These are phyloP conservation scores for Leishmania mexicana DNA, from an alignment of 208 protist genomes.

Conservation along the genomic window DNA sequence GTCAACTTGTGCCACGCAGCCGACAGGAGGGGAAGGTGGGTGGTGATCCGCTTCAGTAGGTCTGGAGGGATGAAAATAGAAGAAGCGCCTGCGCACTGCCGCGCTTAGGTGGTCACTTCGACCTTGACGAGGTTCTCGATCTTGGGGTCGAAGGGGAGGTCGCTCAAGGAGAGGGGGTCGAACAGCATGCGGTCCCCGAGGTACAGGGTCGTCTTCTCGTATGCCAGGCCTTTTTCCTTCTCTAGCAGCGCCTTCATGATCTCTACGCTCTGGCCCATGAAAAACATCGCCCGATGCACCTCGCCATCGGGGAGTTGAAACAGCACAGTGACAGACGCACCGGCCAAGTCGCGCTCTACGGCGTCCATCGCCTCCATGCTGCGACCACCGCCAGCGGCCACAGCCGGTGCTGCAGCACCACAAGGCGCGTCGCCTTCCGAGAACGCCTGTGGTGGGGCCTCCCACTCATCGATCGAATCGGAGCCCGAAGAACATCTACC, in stretches of 20 bases:
- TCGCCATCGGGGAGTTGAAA: constrained; percentile 54
- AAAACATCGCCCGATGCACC: constrained; percentile 41
- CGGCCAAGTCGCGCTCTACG: constrained; percentile 72
- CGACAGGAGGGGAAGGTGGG: neutral
- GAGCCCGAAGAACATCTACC: neutral
- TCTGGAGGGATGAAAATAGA: neutral
- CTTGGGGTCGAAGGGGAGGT: constrained; percentile 66
- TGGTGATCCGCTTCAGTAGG: neutral
- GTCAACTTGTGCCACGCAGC: neutral
- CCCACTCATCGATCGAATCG: constrained; percentile 84
- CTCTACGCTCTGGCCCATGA: constrained; percentile 84
- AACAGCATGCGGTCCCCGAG: constrained; percentile 61
- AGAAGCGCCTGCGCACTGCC: neutral
- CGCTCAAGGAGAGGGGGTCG: constrained; percentile 83
- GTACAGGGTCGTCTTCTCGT: constrained; percentile 70
- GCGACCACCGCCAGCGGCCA: constrained; percentile 6
- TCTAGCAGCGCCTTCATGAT: constrained; percentile 78
- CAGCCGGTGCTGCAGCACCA: neutral
- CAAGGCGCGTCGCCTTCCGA: constrained; percentile 1
- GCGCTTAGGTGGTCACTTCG: constrained; percentile 26
- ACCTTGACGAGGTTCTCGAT: constrained; percentile 61
- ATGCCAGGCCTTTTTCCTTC: constrained; percentile 58
- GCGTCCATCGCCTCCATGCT: constrained; percentile 45
- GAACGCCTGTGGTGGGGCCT: constrained; percentile 30
- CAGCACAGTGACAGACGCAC: constrained; percentile 42